Conservation (phyloP, 2,329 filamentous ascomycete genomes). For the Arthrobotrys sphaeroides region DNA sequence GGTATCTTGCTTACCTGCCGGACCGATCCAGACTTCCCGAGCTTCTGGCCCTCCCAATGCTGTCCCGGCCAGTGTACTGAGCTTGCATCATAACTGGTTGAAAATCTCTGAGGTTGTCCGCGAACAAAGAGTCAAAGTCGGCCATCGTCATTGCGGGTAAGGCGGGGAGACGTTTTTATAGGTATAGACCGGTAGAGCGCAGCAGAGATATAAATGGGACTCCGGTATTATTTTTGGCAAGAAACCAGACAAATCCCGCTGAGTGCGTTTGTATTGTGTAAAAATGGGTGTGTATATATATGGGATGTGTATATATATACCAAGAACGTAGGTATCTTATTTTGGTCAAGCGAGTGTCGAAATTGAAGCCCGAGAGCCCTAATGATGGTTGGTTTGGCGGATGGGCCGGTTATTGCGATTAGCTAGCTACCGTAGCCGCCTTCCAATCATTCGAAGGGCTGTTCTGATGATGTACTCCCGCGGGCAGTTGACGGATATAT, state of each 20-base stretch:
- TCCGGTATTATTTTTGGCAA: not conserved
- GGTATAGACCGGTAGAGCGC: not conserved
- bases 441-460: constrained; percentile 43
- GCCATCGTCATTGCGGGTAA: constrained; percentile 42
- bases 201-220: not conserved
- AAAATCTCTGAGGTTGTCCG: constrained; percentile 51
- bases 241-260: not conserved
- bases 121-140: constrained; percentile 49
- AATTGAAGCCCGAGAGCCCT: constrained; percentile 38
- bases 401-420: constrained; percentile 41
- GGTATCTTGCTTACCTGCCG: constrained; percentile 48
- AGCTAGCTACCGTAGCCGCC: constrained; percentile 40
- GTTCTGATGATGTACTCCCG: constrained; percentile 20
- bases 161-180: not conserved
- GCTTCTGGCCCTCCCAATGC: constrained; percentile 39
- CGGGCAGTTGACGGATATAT: constrained; percentile 46
- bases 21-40: constrained; percentile 39
- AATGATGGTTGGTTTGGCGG: constrained; percentile 32
- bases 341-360: constrained; percentile 50
- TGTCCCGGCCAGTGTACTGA: constrained; percentile 40
- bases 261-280: not conserved
- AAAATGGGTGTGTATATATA: not conserved
- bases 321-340: constrained; percentile 27
- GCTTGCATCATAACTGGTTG: constrained; percentile 51
- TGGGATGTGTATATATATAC: constrained; percentile 6